Percentiles rank a stretch among this genome's conserved stretches.
Conservation (phyloP, 2,329 filamentous ascomycete species). For the Verticillium nubilum region DNA sequence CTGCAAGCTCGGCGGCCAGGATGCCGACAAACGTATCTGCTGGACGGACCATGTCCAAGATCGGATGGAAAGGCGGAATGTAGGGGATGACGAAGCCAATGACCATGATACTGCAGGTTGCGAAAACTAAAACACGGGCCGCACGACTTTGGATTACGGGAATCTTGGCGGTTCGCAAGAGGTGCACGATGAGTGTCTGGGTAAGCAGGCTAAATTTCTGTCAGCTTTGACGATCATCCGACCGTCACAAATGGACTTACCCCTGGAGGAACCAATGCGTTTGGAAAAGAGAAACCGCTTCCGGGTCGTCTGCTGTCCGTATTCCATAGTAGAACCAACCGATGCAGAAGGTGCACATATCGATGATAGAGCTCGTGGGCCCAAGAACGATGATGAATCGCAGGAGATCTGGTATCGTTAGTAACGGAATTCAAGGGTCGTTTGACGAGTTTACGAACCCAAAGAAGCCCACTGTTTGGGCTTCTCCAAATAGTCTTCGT, state of each 20-base stretch:
- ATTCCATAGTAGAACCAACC: conserved; percentile 19
- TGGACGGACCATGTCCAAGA: conserved; percentile 15
- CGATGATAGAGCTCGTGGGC: conserved; percentile 21
- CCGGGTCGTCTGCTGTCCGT: conserved; percentile 6
- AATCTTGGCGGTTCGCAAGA: conserved; percentile 19
- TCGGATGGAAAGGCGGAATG: conserved; percentile 16
- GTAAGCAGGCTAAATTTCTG: conserved; percentile 11
- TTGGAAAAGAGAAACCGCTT: conserved; percentile 14
- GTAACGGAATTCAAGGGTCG: neutral
- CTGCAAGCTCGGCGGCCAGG: conserved; percentile 15
- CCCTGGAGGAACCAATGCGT: conserved; percentile 22
- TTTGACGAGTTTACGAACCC: neutral
- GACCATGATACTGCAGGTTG: conserved; percentile 16
- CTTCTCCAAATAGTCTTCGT: conserved; percentile 17
- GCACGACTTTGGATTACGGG: conserved; percentile 19
- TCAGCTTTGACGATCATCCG: neutral
- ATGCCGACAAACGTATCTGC: conserved; percentile 15
- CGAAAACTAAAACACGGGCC: conserved; percentile 14
- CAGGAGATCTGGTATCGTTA: conserved; percentile 14
- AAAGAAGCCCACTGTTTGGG: conserved; percentile 19
- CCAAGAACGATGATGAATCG: conserved; percentile 20
- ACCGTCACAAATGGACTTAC: neutral
- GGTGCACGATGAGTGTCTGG: conserved; percentile 21
- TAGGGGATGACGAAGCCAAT: conserved; percentile 19
- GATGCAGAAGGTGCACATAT: conserved; percentile 16